Conservation (phyloP, 305 asterid genomes). For the Fraxinus platypoda region DNA sequence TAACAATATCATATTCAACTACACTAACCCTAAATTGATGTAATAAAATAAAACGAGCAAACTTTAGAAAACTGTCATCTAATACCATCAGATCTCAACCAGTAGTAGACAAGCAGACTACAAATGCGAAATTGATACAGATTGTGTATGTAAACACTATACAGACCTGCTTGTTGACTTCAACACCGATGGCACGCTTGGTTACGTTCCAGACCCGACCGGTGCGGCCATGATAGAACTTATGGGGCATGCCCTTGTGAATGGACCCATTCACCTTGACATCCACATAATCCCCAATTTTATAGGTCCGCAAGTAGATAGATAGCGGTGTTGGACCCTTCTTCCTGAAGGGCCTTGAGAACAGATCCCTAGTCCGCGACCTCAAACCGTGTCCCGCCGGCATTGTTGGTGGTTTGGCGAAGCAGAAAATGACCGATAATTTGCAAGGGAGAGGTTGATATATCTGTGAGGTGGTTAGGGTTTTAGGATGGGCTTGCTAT, state of each 20-base stretch:
- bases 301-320: conserved; percentile 41
- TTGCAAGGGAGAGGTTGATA: background rate
- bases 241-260: conserved; percentile 31
- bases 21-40: background rate
- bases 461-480: background rate
- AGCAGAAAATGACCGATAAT: background rate
- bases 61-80: background rate
- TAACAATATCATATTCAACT: background rate
- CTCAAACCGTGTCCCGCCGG: conserved; percentile 54
- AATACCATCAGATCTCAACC: background rate
- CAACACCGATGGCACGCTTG: conserved; percentile 80
- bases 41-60: background rate
- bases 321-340: conserved; percentile 50
- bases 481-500: background rate
- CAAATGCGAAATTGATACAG: background rate
- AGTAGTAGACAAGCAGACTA: background rate
- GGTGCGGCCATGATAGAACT: conserved; percentile 31
- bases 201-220: conserved; percentile 88
- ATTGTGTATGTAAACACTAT: background rate
- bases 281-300: conserved; percentile 48
- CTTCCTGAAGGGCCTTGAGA: conserved; percentile 47
- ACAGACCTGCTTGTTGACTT: conserved; percentile 74
- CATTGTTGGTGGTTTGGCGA: conserved; percentile 20
- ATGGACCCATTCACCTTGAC: conserved; percentile 51
- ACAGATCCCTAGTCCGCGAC: conserved; percentile 41